Evolutionary conservation across 1,139 yeast species (phyloP).

Genomic region (Pichia sp.): DNA sequence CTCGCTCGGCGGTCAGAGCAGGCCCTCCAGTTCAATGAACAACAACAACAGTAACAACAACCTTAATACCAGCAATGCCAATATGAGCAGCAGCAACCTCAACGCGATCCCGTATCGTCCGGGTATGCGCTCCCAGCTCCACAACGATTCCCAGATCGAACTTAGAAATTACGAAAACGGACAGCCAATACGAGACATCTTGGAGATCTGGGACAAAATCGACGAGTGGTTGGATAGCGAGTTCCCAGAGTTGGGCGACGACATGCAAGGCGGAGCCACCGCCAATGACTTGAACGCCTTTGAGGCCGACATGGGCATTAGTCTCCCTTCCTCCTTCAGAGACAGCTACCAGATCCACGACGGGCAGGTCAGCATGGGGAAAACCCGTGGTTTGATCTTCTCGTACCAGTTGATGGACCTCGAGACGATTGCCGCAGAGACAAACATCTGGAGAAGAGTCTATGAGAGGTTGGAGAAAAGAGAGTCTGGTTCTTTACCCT

Average conservation of each 20-base stretch:
- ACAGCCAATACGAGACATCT: constrained; percentile 68
- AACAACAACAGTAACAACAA: not conserved
- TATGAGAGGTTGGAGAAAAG: constrained; percentile 28
- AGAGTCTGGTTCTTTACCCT: constrained; percentile 16
- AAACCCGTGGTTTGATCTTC: constrained; percentile 57
- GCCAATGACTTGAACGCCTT: constrained; percentile 73
- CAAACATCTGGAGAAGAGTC: constrained; percentile 64
- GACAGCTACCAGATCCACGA: constrained; percentile 74
- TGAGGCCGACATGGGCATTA: constrained; percentile 64
- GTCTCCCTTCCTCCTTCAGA: constrained; percentile 70
- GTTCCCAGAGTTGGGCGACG: constrained; percentile 76
- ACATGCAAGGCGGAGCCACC: constrained; percentile 66
- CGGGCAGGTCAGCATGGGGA: constrained; percentile 76
- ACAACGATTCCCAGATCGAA: constrained; percentile 40
- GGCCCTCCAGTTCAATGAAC: constrained; percentile 29
- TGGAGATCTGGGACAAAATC: constrained; percentile 69
- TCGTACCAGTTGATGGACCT: constrained; percentile 69
- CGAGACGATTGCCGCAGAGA: constrained; percentile 67
- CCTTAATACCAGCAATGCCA: not conserved
- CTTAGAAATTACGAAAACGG: constrained; percentile 49
- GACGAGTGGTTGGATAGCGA: constrained; percentile 72
- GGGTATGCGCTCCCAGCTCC: constrained; percentile 39
- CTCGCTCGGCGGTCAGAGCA: constrained; percentile 27
- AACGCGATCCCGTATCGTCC: constrained; percentile 36
- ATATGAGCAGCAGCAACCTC: constrained; percentile 1